Evolutionary conservation across 805 yeast genomes (phyloP), one percentile per base, ranked within the genome.

Genomic region (Kodamaea lidongshanica): DNA sequence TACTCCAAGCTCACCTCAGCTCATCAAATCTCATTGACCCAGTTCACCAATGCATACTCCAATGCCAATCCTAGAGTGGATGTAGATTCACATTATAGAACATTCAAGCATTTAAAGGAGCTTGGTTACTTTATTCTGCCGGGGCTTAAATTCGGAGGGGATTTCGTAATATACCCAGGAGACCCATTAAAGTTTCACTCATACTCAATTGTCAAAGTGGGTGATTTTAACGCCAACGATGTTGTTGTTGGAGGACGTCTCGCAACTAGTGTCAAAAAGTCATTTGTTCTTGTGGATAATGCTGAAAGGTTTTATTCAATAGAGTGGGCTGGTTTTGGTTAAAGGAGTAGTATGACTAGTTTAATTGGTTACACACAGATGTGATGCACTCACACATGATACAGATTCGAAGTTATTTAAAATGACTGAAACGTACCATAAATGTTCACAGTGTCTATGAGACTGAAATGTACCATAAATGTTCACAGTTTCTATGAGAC

Each of bases 251-350:
- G 94, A n/a, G 96, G 97, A 0, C 65, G 98, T 41, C 56, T 89
- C 28, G 95, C 95, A 1, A 87, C 96, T 0, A 80, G 88, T 2
- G 97, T 89, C 6, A 89, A 92, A 53, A 89, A 89, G 52, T 63
- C 80, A 12, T 82, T 86, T 81, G 71, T 83, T 12, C 43, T 82
- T 6, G 64, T 70, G 10, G 76, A 70, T 15, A 19, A 27, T 6
- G 16, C 12, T 6, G 30, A 24, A 8, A 20, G 13, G 8, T 27
- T 33, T 15, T 28, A 20, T 48, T 80, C 95, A 5, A 62, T 89
- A 2, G 96, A 89, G 56, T 89, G 98, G 98, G 87, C 97, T 1
- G 96, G 96, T 0, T 89, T 89, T 59, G 96, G 96, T 34, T 86
- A 53, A 39, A n/a, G n/a, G 7, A 4, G 12, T 10, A 15, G 7